phyloP scores from a whole-genome alignment of 345 rosid genomes.

The Lepidium didymum region DNA sequence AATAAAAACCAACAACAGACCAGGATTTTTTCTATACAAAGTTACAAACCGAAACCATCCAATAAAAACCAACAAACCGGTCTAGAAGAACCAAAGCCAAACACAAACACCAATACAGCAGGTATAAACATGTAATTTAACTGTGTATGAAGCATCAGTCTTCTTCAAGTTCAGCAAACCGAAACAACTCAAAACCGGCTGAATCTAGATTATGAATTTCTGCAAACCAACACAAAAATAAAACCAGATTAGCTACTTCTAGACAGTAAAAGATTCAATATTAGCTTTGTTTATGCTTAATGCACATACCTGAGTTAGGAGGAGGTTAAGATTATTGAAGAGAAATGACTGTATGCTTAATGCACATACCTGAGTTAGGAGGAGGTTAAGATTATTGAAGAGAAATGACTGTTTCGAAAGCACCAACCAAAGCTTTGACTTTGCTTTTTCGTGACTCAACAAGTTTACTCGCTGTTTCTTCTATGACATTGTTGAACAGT shows the following conservation, averaged over 20 bases:
- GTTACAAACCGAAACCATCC: slow-evolving; percentile 10
- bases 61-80: slow-evolving; percentile 9
- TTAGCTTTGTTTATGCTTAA: background rate
- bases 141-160: slow-evolving; percentile 11
- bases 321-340: slow-evolving; percentile 60
- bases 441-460: slow-evolving; percentile 78
- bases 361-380: slow-evolving; percentile 5
- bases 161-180: slow-evolving; percentile 9
- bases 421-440: slow-evolving; percentile 96
- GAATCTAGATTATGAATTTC: slow-evolving; percentile 5
- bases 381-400: slow-evolving; percentile 60
- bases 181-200: background rate
- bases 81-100: slow-evolving; percentile 11
- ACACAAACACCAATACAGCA: slow-evolving; percentile 10
- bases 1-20: background rate
- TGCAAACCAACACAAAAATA: slow-evolving; percentile 19
- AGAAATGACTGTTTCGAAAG: slow-evolving; percentile 89
- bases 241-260: background rate
- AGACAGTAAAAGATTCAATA: background rate
- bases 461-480: slow-evolving; percentile 89
- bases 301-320: slow-evolving; percentile 5
- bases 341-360: slow-evolving; percentile 78
- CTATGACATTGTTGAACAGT: slow-evolving; percentile 77
- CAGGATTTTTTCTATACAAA: background rate
- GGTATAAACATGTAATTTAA: slow-evolving; percentile 6